Base-by-base conservation (phyloP, 129 eudicot genomes). In the Gnaphalium uliginosum region DNA sequence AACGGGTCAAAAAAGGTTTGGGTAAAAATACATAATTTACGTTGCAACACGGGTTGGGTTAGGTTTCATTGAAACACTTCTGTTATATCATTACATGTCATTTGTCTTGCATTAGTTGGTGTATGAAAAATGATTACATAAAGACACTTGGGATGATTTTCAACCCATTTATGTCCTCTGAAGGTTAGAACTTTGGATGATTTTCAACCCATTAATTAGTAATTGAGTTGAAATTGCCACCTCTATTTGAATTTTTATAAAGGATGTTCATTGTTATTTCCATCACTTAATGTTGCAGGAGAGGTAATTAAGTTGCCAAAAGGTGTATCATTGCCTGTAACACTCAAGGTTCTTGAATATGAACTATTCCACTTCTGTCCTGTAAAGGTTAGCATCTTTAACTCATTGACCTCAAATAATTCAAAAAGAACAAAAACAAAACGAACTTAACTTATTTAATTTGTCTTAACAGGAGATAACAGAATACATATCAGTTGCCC, bases 351-450 rank as follows among this genome's bases (percentile, higher is more conserved):
- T 76, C 88, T 88, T 26, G 97, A 93, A 68, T 93, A 90, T 11
- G 93, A 93, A 74, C 76, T 93, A 77, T 93, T 77, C 84, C 97
- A 93, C 61, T 83, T 93, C 69, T 90, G 93, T 26, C 98, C 97
- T 69, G 53, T 90, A 71, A 85, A 86, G 87, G 96, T 85, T 30
- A 85, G 89, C 33, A 48, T 63, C 58, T 11, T 35, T 56, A 21
- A 69, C 35, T 60, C 75, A 32, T n/a, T 23, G 43, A 77, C 18
- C 75, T 37, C 29, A 39, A 50, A 14, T 37, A 67, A 19, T 71
- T 0, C 22, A 50, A 10, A 41, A 37, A 2, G 14, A 15, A 23
- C 1, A 26, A 43, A 5, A 13, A 64, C 11, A 58, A 18, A 56
- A 35, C 0, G 15, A 19, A 51, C 30, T 46, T 6, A 67, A 32